phyloP scores from a whole-genome alignment of 1,284 basidiomycete genomes.

The Earliella scabrosa region DNA sequence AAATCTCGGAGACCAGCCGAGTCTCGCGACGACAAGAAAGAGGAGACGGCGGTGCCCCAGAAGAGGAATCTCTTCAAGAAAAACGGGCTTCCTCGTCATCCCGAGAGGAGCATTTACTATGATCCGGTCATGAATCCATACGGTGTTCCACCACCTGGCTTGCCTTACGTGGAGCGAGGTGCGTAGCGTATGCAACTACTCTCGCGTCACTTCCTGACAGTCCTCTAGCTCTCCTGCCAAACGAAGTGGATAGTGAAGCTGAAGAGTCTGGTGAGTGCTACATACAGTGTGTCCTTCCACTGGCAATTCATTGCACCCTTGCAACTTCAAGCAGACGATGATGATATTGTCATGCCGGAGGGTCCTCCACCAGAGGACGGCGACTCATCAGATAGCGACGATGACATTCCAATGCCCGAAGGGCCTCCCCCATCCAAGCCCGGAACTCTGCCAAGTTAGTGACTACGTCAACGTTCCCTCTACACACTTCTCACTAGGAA shows the following conservation, averaged over 20 bases:
- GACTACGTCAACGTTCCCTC: neutral
- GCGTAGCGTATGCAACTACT: conserved; percentile 34
- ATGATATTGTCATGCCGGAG: conserved; percentile 72
- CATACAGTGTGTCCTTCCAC: neutral
- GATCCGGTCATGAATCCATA: conserved; percentile 93
- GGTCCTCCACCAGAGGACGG: conserved; percentile 65
- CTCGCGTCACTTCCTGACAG: neutral
- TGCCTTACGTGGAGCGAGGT: conserved; percentile 92
- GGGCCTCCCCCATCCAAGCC: conserved; percentile 66
- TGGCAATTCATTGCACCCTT: neutral
- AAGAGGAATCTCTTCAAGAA: conserved; percentile 78
- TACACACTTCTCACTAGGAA: no score
- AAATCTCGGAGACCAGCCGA: conserved; percentile 47
- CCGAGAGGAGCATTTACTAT: conserved; percentile 91
- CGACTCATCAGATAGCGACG: conserved; percentile 59
- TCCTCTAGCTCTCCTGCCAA: conserved; percentile 57
- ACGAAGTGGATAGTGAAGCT: conserved; percentile 65
- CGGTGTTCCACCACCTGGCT: conserved; percentile 94
- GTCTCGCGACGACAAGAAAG: conserved; percentile 48
- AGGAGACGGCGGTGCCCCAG: conserved; percentile 41
- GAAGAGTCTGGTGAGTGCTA: conserved; percentile 48
- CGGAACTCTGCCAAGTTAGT: conserved; percentile 21
- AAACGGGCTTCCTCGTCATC: conserved; percentile 82
- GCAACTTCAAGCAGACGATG: conserved; percentile 56
- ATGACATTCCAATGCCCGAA: conserved; percentile 88